phyloP scores from a whole-genome alignment of 352 stramenopile species.

The Plasmopara muralis region DNA sequence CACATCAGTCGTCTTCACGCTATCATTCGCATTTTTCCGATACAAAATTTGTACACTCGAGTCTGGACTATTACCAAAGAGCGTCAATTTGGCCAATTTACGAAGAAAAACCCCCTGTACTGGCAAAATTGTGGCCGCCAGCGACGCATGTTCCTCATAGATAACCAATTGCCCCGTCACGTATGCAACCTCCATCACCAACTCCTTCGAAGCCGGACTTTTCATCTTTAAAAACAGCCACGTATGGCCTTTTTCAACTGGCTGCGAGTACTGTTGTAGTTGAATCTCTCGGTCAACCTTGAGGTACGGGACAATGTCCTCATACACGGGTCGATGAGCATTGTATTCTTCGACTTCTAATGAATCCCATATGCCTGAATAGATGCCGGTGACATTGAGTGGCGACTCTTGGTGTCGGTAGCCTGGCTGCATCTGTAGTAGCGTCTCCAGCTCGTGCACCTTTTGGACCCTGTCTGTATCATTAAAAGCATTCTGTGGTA shows the following conservation, averaged over 20 bases:
- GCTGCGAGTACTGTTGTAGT: conserved; percentile 68
- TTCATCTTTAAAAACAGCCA: conserved; percentile 84
- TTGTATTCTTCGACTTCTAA: conserved; percentile 53
- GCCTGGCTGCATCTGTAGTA: conserved; percentile 38
- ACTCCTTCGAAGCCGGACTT: conserved; percentile 52
- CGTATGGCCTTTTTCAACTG: conserved; percentile 60
- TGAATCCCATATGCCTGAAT: conserved; percentile 68
- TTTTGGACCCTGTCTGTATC: conserved; percentile 50
- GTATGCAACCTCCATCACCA: conserved; percentile 65
- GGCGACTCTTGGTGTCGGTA: conserved; percentile 37
- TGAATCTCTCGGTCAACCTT: conserved; percentile 71
- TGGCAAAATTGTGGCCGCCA: conserved; percentile 70
- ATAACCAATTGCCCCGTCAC: conserved; percentile 78
- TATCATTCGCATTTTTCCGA: conserved; percentile 29
- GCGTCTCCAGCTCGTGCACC: conserved; percentile 40
- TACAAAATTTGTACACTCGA: conserved; percentile 76
- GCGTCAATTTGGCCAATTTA: conserved; percentile 59
- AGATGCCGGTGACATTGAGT: conserved; percentile 75
- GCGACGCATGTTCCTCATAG: conserved; percentile 72
- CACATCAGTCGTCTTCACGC: conserved; percentile 16
- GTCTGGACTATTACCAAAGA: conserved; percentile 81
- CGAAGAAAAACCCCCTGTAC: conserved; percentile 81
- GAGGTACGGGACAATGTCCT: conserved; percentile 70
- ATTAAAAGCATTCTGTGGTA: conserved; percentile 47
- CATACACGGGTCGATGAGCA: conserved; percentile 44